A percentile compares a stretch with the other conserved stretches of the same genome.
Evolutionary conservation across 257 asterid species (phyloP).

Genomic region (Solanum boliviense): DNA sequence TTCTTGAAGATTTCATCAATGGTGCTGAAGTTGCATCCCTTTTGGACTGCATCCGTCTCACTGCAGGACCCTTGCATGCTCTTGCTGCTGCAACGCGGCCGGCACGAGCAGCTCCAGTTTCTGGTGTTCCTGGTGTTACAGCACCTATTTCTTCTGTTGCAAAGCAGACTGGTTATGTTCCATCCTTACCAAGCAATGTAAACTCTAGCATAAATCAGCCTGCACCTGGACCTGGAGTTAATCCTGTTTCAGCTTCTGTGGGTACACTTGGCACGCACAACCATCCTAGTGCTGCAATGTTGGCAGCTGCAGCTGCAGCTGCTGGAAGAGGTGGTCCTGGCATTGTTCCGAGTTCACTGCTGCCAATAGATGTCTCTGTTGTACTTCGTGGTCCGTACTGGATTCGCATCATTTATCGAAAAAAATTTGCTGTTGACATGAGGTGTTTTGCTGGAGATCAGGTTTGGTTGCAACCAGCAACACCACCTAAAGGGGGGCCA

Average conservation of each 20-base stretch:
- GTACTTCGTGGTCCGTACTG: slow-evolving; percentile 98
- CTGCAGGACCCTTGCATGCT: slow-evolving; percentile 98
- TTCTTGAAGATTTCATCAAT: slow-evolving; percentile 93
- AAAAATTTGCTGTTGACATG: slow-evolving; percentile 96
- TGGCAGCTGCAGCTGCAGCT: slow-evolving; percentile 86
- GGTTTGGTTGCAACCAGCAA: slow-evolving; percentile 99
- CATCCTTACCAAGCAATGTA: slow-evolving; percentile 47
- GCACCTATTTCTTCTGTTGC: slow-evolving; percentile 44
- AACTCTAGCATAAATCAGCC: slow-evolving; percentile 43
- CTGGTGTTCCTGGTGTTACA: slow-evolving; percentile 64
- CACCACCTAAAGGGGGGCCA: slow-evolving; percentile 97
- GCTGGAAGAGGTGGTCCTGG: slow-evolving; percentile 98
- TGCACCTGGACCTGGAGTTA: slow-evolving; percentile 48
- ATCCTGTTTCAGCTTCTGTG: slow-evolving; percentile 35
- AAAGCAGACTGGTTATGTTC: slow-evolving; percentile 56
- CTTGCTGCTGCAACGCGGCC: slow-evolving; percentile 99
- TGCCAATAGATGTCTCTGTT: slow-evolving; percentile 98
- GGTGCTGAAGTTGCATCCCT: slow-evolving; percentile 97
- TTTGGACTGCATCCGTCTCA: slow-evolving; percentile 91
- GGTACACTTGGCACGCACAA: slow-evolving; percentile 49
- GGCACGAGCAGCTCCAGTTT: slow-evolving; percentile 98
- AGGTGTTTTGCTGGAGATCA: slow-evolving; percentile 99
- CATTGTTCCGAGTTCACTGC: slow-evolving; percentile 94
- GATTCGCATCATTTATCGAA: slow-evolving; percentile 92
- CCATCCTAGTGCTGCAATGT: slow-evolving; percentile 44